Evolutionary conservation across 306 rosid genomes (phyloP), one percentile per base, ranked within the genome.

Genomic region (Hippophae tibetana): DNA sequence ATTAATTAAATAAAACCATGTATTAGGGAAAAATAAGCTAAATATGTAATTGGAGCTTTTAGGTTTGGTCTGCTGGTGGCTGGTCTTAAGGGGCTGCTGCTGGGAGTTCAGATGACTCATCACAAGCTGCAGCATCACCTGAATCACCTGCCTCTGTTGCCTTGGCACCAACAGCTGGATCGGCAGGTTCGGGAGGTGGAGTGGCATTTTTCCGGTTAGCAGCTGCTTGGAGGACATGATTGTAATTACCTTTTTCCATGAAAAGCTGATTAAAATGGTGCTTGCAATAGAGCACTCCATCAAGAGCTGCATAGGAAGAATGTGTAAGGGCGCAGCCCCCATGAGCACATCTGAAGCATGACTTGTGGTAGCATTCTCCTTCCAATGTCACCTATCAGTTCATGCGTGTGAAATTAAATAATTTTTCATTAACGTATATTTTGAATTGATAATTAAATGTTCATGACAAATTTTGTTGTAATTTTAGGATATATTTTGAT

Each of bases 271-370:
- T 67, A 62, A 92, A 92, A 70, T 92, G 99, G 75, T 72, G 82
- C 80, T 87, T 92, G 65, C 99, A 92, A 74, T 92, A 92, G 59
- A 92, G 84, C 73, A 83, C 81, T 56, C 98, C 98, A 75, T 92
- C 95, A 23, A 92, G 93, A 6, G 98, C 85, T 71, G 86, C 96
- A 64, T 87, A 87, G 56, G 74, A 79, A 55, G 95, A 92, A 48
- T 92, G 98, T 48, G 98, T 92, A 5, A 92, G 75, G 26, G 83
- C 60, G 47, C 98, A 92, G 13, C 98, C 98, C 38, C 81, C 98
- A 71, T 87, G 96, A 67, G 96, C 96, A 80, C 98, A 92, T 84
- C 96, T 87, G 57, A 92, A 92, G 84, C 98, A 92, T 3, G 77
- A 58, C 78, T 79, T 92, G 79, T 92, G 98, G 87, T 54, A 87